A percentile compares a stretch with the other conserved stretches of the same genome.
Conservation (phyloP, 2,329 filamentous ascomycete genomes). For the Ophiostoma pallidulum region DNA sequence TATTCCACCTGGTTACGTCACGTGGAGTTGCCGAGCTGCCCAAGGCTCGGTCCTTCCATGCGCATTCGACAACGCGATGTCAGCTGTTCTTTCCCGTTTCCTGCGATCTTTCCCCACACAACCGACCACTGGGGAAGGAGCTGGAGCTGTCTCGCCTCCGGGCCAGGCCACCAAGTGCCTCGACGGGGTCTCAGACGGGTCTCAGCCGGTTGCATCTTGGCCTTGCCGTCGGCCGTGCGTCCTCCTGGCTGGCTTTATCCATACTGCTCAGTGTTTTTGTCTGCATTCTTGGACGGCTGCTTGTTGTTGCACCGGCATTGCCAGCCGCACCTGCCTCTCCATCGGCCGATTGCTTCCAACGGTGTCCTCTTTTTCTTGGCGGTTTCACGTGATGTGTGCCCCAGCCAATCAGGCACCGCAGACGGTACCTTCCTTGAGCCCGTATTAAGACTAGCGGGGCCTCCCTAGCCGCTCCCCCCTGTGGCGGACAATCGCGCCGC, state of each 20-base stretch:
- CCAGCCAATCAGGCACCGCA: not conserved
- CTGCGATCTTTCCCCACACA: slow-evolving; percentile 3
- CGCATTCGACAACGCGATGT: not conserved
- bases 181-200: too few relatives aligned
- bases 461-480: not conserved
- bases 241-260: too few relatives aligned
- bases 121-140: too few relatives aligned
- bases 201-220: too few relatives aligned
- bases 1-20: slow-evolving; percentile 4
- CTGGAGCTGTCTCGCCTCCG: too few relatives aligned
- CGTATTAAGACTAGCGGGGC: slow-evolving; percentile 1
- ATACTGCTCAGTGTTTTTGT: too few relatives aligned
- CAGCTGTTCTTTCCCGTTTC: not conserved
- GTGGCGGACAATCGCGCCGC: slow-evolving; percentile 12
- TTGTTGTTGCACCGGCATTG: not conserved
- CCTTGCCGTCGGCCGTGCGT: too few relatives aligned
- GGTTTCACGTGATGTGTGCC: not conserved
- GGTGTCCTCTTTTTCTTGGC: too few relatives aligned
- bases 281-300: too few relatives aligned
- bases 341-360: too few relatives aligned
- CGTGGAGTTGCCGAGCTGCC: slow-evolving; percentile 5
- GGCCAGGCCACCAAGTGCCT: too few relatives aligned
- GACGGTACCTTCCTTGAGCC: not conserved
- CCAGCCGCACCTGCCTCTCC: too few relatives aligned
- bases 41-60: not conserved